These are phyloP conservation scores for Komagataella pastoris DNA, from an alignment of 805 yeast species.

Conservation along the genomic window DNA sequence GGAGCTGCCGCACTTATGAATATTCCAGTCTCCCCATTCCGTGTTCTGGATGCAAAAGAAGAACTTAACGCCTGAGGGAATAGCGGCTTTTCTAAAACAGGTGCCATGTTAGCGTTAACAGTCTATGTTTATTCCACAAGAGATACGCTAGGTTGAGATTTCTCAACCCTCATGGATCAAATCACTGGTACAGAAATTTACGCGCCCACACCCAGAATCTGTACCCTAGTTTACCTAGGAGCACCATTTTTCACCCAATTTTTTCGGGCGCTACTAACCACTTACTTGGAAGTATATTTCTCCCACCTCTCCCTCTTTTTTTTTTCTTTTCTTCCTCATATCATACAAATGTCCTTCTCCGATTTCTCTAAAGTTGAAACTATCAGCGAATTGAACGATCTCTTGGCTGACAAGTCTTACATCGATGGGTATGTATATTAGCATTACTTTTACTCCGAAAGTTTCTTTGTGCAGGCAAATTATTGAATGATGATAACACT, in stretches of 20 bases:
- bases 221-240: not conserved
- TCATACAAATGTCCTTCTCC: constrained; percentile 48
- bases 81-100: constrained; percentile 13
- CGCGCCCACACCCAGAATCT: not conserved
- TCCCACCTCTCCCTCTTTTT: not conserved
- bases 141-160: not conserved
- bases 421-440: constrained; percentile 74
- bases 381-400: constrained; percentile 62
- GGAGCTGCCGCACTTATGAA: constrained; percentile 36
- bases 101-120: constrained; percentile 1
- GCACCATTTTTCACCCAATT: constrained; percentile 2
- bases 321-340: constrained; percentile 7
- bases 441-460: not conserved
- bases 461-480: not conserved
- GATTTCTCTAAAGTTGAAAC: constrained; percentile 74
- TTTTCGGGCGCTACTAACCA: not conserved
- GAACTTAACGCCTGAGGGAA: constrained; percentile 75
- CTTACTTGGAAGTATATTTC: not conserved
- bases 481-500: constrained; percentile 50
- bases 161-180: not conserved
- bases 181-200: not conserved
- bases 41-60: constrained; percentile 57
- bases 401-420: constrained; percentile 89
- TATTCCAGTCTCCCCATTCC: constrained; percentile 62
- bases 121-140: not conserved